phyloP scores from a whole-genome alignment of 345 rosid species.

The Eucalyptus curtisii region DNA sequence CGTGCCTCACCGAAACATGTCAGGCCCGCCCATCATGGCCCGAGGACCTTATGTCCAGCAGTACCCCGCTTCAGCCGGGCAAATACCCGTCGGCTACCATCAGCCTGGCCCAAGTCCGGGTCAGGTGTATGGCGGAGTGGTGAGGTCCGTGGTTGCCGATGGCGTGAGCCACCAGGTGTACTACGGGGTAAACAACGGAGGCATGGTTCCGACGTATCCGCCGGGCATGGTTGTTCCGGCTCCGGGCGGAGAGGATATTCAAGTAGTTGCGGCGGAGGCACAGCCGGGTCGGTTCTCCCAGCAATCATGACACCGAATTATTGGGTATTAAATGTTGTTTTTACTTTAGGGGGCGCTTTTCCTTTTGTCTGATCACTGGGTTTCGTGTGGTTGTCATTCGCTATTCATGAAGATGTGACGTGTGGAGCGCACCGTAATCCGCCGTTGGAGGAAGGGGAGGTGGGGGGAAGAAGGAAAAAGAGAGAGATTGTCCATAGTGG shows the following conservation, averaged over 20 bases:
- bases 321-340: neutral
- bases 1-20: constrained; percentile 28
- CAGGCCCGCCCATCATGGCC: constrained; percentile 32
- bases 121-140: constrained; percentile 41
- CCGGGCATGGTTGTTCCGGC: constrained; percentile 30
- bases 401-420: neutral
- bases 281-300: constrained; percentile 30
- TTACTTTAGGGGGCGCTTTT: neutral
- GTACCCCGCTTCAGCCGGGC: constrained; percentile 30
- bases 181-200: constrained; percentile 48
- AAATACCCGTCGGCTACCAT: constrained; percentile 57
- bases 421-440: neutral
- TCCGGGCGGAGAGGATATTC: constrained; percentile 47
- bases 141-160: constrained; percentile 22
- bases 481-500: neutral
- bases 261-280: constrained; percentile 26
- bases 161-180: constrained; percentile 38
- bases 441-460: neutral
- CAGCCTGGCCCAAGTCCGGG: constrained; percentile 34
- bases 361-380: neutral
- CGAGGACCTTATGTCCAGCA: constrained; percentile 44
- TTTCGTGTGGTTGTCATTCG: neutral
- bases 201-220: constrained; percentile 34
- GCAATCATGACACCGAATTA: neutral
- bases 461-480: neutral